phyloP scores from a whole-genome alignment of 495 filamentous ascomycete genomes.

The Podospora tetraspora region DNA sequence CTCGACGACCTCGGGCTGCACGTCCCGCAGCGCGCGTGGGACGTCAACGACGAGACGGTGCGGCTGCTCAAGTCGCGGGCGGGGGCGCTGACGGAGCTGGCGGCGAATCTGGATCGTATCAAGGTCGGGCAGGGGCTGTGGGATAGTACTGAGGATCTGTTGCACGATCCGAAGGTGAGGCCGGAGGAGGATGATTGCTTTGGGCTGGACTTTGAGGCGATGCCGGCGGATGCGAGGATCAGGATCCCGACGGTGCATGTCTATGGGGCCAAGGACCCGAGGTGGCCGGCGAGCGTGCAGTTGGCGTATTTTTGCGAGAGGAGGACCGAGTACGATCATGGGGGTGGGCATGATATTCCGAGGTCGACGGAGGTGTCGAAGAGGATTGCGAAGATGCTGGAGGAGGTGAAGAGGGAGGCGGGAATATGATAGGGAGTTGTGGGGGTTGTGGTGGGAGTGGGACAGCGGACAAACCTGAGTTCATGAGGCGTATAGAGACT shows the following conservation, averaged over 20 bases:
- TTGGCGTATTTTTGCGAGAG: slow-evolving; percentile 51
- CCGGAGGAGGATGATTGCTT: slow-evolving; percentile 36
- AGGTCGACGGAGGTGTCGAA: slow-evolving; percentile 26
- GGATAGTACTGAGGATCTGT: slow-evolving; percentile 28
- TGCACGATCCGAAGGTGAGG: slow-evolving; percentile 24
- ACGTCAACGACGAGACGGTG: slow-evolving; percentile 31
- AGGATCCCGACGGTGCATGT: slow-evolving; percentile 58
- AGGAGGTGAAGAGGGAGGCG: slow-evolving; percentile 18
- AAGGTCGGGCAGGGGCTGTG: slow-evolving; percentile 24
- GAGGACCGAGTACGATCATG: slow-evolving; percentile 48
- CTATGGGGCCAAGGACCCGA: slow-evolving; percentile 54
- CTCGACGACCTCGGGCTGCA: slow-evolving; percentile 48
- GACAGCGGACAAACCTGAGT: neutral
- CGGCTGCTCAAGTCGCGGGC: slow-evolving; percentile 25
- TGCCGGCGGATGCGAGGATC: slow-evolving; percentile 40
- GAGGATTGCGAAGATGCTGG: slow-evolving; percentile 25
- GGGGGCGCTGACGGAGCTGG: slow-evolving; percentile 28
- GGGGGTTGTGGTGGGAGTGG: too few relatives aligned
- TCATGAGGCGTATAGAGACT: neutral
- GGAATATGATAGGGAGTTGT: neutral
- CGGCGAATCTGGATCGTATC: slow-evolving; percentile 26
- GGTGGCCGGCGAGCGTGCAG: slow-evolving; percentile 51
- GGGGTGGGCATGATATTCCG: slow-evolving; percentile 50
- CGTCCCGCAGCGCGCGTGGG: slow-evolving; percentile 40
- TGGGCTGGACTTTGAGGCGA: slow-evolving; percentile 47